Evolutionary conservation across 2,329 filamentous ascomycete genomes (phyloP).

Genomic region (Cercospora sp.): DNA sequence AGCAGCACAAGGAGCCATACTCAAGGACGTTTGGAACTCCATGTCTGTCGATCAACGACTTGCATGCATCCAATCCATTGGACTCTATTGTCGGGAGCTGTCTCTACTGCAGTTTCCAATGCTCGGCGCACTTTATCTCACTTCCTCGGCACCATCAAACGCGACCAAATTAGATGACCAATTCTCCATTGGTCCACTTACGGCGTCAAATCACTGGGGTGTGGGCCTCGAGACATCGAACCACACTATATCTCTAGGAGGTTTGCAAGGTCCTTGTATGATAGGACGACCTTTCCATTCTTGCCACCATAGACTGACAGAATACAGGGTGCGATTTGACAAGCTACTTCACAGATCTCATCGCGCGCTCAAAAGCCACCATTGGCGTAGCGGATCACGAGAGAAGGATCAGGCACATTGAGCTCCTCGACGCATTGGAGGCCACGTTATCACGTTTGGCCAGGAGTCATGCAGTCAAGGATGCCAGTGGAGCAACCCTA

Average conservation of each 20-base stretch:
- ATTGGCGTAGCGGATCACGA: too few species aligned
- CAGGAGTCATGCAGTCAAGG: not conserved
- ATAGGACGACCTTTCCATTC: too few species aligned
- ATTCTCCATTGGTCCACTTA: not conserved
- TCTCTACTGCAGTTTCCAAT: not conserved
- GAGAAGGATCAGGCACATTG: too few species aligned
- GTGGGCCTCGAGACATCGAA: too few species aligned
- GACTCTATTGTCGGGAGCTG: not conserved
- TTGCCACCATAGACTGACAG: too few species aligned
- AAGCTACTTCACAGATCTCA: too few species aligned
- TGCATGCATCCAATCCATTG: not conserved
- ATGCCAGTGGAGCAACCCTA: constrained; percentile 16
- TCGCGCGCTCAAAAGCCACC: too few species aligned
- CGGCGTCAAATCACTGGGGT: too few species aligned
- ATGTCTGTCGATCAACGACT: not conserved
- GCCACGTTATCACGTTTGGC: not conserved
- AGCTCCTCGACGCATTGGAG: too few species aligned
- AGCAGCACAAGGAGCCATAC: not conserved
- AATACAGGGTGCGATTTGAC: too few species aligned
- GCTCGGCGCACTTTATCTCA: not conserved
- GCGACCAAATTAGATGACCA: not conserved
- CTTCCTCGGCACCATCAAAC: not conserved
- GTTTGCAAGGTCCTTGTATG: too few species aligned
- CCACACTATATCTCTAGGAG: too few species aligned
- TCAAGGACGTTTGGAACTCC: not conserved